Percentiles rank a stretch among this genome's conserved stretches.
Conservation (phyloP, 805 yeast genomes). For the Wickerhamiella brachini region DNA sequence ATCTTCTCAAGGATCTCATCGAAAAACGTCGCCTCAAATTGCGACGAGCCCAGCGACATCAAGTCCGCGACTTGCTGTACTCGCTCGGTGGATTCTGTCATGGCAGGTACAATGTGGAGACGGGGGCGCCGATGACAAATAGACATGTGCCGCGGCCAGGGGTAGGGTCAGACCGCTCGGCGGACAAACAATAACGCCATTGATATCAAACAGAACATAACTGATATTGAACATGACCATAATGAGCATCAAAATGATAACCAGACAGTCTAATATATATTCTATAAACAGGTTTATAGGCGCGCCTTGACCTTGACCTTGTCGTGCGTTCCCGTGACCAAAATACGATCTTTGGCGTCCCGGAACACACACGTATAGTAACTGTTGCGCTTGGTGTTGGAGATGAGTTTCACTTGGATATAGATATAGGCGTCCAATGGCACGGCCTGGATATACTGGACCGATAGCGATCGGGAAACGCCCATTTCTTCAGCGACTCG, state of each 20-base stretch:
- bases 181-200: too few relatives aligned
- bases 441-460: conserved; percentile 21
- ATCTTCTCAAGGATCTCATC: not conserved
- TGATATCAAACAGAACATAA: too few relatives aligned
- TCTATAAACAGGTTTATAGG: not conserved
- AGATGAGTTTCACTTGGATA: conserved; percentile 15
- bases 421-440: conserved; percentile 17
- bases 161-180: too few relatives aligned
- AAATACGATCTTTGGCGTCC: conserved; percentile 13
- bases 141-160: not conserved
- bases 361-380: conserved; percentile 12
- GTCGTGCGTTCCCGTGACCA: conserved; percentile 21
- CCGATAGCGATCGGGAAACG: conserved; percentile 18
- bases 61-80: not conserved
- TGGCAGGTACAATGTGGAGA: not conserved
- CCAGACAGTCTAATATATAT: too few relatives aligned
- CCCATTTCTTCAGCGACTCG: conserved; percentile 13
- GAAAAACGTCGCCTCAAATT: not conserved
- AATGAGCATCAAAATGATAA: too few relatives aligned
- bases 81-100: not conserved
- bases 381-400: conserved; percentile 20
- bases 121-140: not conserved
- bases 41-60: not conserved
- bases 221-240: too few relatives aligned
- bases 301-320: conserved; percentile 14